phyloP scores from a whole-genome alignment of 164 flowering plant species.

The Vitis cinerea region DNA sequence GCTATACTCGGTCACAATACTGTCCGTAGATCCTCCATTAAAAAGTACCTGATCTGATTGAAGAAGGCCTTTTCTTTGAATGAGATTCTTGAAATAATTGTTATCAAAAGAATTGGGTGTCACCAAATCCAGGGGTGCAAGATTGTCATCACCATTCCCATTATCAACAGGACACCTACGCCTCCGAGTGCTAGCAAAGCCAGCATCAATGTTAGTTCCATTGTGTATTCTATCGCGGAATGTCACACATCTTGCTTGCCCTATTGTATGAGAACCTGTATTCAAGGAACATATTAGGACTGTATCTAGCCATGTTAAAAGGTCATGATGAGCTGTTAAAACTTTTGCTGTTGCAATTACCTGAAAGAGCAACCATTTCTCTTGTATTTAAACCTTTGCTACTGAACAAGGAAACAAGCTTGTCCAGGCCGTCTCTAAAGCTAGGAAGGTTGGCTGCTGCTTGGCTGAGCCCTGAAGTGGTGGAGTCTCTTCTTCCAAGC shows the following conservation, averaged over 20 bases:
- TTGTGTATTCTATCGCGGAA: conserved; percentile 44
- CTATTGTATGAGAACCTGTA: conserved; percentile 52
- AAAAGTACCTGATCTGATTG: conserved; percentile 37
- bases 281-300: conserved; percentile 22
- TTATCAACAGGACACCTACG: conserved; percentile 27
- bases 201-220: conserved; percentile 36
- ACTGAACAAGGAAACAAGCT: conserved; percentile 26
- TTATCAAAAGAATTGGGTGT: conserved; percentile 44
- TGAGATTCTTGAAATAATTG: conserved; percentile 48
- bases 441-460: conserved; percentile 38
- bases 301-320: too few species aligned
- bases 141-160: conserved; percentile 22
- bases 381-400: conserved; percentile 30
- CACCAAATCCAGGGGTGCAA: conserved; percentile 51
- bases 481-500: conserved; percentile 53
- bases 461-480: conserved; percentile 24
- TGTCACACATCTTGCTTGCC: conserved; percentile 41
- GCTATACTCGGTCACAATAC: conserved; percentile 27
- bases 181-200: conserved; percentile 31
- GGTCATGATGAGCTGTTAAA: neutral
- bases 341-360: conserved; percentile 3
- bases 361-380: conserved; percentile 55
- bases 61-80: conserved; percentile 37
- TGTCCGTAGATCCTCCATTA: conserved; percentile 28
- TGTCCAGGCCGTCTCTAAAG: conserved; percentile 7